These are phyloP conservation scores for Trichoderma simmonsii DNA, from an alignment of 2,329 filamentous ascomycete species.

Conservation along the genomic window DNA sequence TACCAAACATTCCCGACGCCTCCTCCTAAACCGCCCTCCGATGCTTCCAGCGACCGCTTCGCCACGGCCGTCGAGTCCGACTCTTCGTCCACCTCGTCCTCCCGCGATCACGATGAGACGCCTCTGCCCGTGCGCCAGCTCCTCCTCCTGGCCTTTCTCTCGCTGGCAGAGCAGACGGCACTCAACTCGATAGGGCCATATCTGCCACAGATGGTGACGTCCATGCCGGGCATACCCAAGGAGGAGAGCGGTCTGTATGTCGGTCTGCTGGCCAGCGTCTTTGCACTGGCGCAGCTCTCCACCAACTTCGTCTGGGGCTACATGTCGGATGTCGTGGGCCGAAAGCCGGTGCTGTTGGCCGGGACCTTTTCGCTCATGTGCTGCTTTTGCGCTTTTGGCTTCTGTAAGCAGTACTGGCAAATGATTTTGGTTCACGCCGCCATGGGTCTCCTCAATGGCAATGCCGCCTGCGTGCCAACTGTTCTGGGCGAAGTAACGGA, in stretches of 20 bases:
- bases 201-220: slow-evolving; percentile 84
- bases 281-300: slow-evolving; percentile 86
- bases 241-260: slow-evolving; percentile 80
- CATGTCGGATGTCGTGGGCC: slow-evolving; percentile 63
- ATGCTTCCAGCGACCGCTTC: slow-evolving; percentile 16
- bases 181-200: slow-evolving; percentile 96
- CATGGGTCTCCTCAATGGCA: slow-evolving; percentile 94
- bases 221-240: slow-evolving; percentile 74
- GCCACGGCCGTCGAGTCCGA: slow-evolving; percentile 11
- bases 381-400: slow-evolving; percentile 84
- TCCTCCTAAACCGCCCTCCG: slow-evolving; percentile 62
- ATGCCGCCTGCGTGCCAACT: slow-evolving; percentile 89
- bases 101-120: slow-evolving; percentile 53
- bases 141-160: slow-evolving; percentile 79
- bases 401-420: slow-evolving; percentile 79
- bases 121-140: slow-evolving; percentile 83
- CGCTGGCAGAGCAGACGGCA: slow-evolving; percentile 90
- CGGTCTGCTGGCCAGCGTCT: slow-evolving; percentile 83
- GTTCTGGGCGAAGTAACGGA: slow-evolving; percentile 94
- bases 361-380: slow-evolving; percentile 79
- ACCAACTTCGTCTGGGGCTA: slow-evolving; percentile 71
- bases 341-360: slow-evolving; percentile 70
- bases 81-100: slow-evolving; percentile 28
- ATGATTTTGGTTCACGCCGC: slow-evolving; percentile 79
- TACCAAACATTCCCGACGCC: slow-evolving; percentile 81